These are phyloP conservation scores for Fonsecaea monophora DNA, from an alignment of 2,329 filamentous ascomycete species.

Conservation along the genomic window DNA sequence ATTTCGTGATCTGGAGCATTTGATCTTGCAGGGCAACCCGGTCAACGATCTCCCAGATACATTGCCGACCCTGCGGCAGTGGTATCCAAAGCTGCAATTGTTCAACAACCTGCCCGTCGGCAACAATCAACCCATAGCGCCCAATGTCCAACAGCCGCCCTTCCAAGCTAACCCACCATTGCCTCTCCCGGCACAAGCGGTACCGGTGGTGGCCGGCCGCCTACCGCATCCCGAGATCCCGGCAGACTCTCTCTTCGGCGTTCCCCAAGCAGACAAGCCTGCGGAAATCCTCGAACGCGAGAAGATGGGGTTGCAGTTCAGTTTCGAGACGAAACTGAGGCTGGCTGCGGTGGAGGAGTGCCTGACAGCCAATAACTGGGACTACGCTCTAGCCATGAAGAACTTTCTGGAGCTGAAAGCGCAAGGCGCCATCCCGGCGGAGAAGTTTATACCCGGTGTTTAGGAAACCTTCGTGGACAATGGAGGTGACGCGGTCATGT, in stretches of 20 bases:
- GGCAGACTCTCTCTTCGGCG: slow-evolving; percentile 48
- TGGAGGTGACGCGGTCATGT: background rate
- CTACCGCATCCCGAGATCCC: slow-evolving; percentile 36
- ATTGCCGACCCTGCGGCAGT: slow-evolving; percentile 72
- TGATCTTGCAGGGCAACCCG: slow-evolving; percentile 79
- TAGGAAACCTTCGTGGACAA: slow-evolving; percentile 11
- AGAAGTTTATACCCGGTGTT: slow-evolving; percentile 33
- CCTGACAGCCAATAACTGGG: slow-evolving; percentile 78
- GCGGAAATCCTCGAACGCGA: slow-evolving; percentile 67
- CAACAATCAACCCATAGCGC: slow-evolving; percentile 54
- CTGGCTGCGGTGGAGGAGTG: slow-evolving; percentile 80
- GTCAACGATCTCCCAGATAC: slow-evolving; percentile 69
- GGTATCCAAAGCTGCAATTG: slow-evolving; percentile 81
- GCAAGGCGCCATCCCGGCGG: slow-evolving; percentile 34
- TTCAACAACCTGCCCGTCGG: slow-evolving; percentile 75
- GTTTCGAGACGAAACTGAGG: slow-evolving; percentile 80
- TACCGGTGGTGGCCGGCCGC: slow-evolving; percentile 59
- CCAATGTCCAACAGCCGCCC: slow-evolving; percentile 8
- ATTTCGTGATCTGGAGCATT: slow-evolving; percentile 78
- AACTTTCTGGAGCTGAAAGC: slow-evolving; percentile 78
- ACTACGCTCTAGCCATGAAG: slow-evolving; percentile 74
- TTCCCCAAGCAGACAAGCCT: slow-evolving; percentile 52
- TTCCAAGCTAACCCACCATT: slow-evolving; percentile 72
- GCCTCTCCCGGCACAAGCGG: slow-evolving; percentile 65
- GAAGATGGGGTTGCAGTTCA: slow-evolving; percentile 73